Percentiles rank a stretch among this genome's conserved stretches.
These are phyloP conservation scores for Exophiala aquamarina DNA, from an alignment of 2,329 filamentous ascomycete species.

Conservation along the genomic window DNA sequence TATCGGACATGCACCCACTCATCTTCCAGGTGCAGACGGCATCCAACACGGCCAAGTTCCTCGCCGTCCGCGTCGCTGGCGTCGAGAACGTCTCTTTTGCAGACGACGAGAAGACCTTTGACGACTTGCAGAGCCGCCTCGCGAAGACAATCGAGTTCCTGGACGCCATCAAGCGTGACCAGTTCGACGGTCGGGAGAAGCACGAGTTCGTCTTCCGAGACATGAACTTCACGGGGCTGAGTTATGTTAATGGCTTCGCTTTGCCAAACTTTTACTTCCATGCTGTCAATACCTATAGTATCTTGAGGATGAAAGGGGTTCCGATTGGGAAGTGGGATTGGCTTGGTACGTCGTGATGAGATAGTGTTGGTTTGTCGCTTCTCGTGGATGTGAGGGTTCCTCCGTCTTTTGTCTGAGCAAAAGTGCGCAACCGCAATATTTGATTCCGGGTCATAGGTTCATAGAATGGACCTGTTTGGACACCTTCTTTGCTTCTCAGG, in stretches of 20 bases:
- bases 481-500: too few relatives aligned
- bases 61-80: conserved; percentile 40
- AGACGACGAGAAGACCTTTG: conserved; percentile 51
- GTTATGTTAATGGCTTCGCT: conserved; percentile 51
- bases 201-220: conserved; percentile 42
- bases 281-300: conserved; percentile 57
- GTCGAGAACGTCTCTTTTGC: conserved; percentile 34
- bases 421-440: too few relatives aligned
- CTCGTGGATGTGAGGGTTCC: neutral
- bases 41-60: conserved; percentile 43
- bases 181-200: conserved; percentile 45
- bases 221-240: conserved; percentile 41
- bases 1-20: conserved; percentile 52
- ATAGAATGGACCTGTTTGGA: too few relatives aligned
- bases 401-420: neutral
- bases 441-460: too few relatives aligned
- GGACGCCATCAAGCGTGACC: conserved; percentile 42
- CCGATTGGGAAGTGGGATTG: conserved; percentile 62
- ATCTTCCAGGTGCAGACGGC: conserved; percentile 49
- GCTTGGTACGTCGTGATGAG: conserved; percentile 46
- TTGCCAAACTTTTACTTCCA: conserved; percentile 68
- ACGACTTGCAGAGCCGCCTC: conserved; percentile 50
- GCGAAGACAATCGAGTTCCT: conserved; percentile 49
- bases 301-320: conserved; percentile 62
- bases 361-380: conserved; percentile 50